phyloP scores from a whole-genome alignment of 192 early-diverging fungal genomes.

The Glomus cerebriforme region DNA sequence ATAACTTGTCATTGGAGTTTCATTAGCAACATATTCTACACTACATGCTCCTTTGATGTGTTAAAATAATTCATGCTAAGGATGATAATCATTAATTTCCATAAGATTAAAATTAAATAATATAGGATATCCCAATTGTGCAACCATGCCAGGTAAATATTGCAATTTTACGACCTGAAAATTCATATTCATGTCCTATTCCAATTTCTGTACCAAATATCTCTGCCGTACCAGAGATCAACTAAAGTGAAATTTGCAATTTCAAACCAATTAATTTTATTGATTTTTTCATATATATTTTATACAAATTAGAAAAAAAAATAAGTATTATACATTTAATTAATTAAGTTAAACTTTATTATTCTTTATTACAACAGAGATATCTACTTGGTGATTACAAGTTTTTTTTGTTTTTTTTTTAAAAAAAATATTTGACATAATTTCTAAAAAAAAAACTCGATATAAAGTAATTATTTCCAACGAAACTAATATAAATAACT shows the following conservation, averaged over 20 bases:
- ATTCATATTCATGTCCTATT: slow-evolving; percentile 74
- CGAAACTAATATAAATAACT: not conserved
- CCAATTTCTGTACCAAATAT: slow-evolving; percentile 95
- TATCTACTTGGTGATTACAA: too few species aligned
- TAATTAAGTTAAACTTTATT: too few species aligned
- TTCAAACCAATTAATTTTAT: too few species aligned
- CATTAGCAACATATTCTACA: slow-evolving; percentile 88
- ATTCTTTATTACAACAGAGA: too few species aligned
- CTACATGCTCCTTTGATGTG: slow-evolving; percentile 61
- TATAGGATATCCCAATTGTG: slow-evolving; percentile 55
- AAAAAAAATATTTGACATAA: too few species aligned
- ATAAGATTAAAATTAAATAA: not conserved
- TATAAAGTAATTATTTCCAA: too few species aligned
- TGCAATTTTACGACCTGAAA: slow-evolving; percentile 82
- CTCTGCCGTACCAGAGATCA: slow-evolving; percentile 81
- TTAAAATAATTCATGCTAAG: slow-evolving; percentile 14
- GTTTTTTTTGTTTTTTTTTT: too few species aligned
- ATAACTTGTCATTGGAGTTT: slow-evolving; percentile 92
- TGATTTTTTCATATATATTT: too few species aligned
- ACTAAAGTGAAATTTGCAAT: slow-evolving; percentile 37
- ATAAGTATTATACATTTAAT: too few species aligned
- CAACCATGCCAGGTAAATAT: slow-evolving; percentile 95
- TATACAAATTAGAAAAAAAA: too few species aligned
- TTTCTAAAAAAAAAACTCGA: too few species aligned
- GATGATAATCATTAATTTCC: not conserved